A percentile compares a stretch with the other conserved stretches of the same genome.
Evolutionary conservation across 352 stramenopile species (phyloP).

Genomic region (Poterioochromonas sp.): DNA sequence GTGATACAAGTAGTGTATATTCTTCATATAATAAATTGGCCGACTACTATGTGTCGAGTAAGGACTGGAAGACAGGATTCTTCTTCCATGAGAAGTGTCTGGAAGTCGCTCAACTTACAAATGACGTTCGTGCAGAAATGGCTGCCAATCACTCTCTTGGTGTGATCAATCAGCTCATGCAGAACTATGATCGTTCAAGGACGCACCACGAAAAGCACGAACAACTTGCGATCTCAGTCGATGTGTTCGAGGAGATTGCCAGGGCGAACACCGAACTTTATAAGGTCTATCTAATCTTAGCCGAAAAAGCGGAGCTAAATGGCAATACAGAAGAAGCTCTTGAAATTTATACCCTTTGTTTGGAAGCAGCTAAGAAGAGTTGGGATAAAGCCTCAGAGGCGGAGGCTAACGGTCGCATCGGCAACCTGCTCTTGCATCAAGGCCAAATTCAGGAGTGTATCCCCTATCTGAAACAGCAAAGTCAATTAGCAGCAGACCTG

Average conservation of each 20-base stretch:
- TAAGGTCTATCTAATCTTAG: slow-evolving; percentile 63
- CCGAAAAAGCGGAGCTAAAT: slow-evolving; percentile 40
- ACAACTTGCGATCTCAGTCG: slow-evolving; percentile 57
- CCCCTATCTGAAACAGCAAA: slow-evolving; percentile 67
- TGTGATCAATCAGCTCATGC: slow-evolving; percentile 59
- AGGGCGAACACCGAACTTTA: slow-evolving; percentile 53
- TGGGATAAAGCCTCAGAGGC: slow-evolving; percentile 41
- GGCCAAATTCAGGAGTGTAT: slow-evolving; percentile 61
- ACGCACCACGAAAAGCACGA: slow-evolving; percentile 69
- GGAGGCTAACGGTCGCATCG: slow-evolving; percentile 57
- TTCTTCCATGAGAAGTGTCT: slow-evolving; percentile 86
- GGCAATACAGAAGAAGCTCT: slow-evolving; percentile 58
- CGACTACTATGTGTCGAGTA: slow-evolving; percentile 45
- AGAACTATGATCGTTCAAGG: slow-evolving; percentile 60
- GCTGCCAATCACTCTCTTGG: slow-evolving; percentile 67
- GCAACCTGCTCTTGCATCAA: slow-evolving; percentile 43
- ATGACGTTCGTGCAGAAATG: slow-evolving; percentile 73
- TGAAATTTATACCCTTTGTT: slow-evolving; percentile 76
- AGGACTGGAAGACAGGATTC: slow-evolving; percentile 72
- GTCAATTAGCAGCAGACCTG: slow-evolving; percentile 39
- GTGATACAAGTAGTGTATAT: slow-evolving; percentile 69
- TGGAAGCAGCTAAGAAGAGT: slow-evolving; percentile 52
- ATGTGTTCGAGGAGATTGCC: slow-evolving; percentile 60
- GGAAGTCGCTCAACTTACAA: slow-evolving; percentile 70
- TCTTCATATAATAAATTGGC: slow-evolving; percentile 65